These are phyloP conservation scores for Termitomyces eurrhizus DNA, from an alignment of 768 basidiomycete species.

Conservation along the genomic window DNA sequence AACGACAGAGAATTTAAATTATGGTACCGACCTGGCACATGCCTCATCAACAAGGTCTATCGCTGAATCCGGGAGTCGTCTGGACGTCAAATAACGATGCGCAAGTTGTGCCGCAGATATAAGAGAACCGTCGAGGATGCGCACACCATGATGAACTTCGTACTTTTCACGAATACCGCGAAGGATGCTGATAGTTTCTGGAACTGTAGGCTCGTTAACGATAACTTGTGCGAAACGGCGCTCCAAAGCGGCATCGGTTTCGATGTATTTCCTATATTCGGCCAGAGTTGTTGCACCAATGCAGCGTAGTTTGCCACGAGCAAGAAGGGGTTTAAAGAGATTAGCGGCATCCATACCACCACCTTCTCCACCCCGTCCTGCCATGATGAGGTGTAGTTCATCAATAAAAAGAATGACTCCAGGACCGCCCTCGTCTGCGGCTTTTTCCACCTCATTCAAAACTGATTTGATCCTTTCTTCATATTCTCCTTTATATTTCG, in stretches of 20 bases:
- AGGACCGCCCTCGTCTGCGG: constrained; percentile 66
- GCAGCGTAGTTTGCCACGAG: constrained; percentile 70
- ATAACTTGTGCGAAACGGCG: constrained; percentile 91
- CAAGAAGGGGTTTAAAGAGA: constrained; percentile 88
- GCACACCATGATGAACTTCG: constrained; percentile 87
- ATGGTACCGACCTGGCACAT: constrained; percentile 64
- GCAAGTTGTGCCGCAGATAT: constrained; percentile 90
- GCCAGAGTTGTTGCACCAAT: constrained; percentile 92
- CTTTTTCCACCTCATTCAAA: constrained; percentile 90
- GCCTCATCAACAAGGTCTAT: constrained; percentile 94
- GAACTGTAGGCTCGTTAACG: constrained; percentile 85
- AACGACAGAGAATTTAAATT: neutral
- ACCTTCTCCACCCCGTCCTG: constrained; percentile 75
- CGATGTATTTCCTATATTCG: constrained; percentile 92
- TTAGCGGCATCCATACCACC: constrained; percentile 94
- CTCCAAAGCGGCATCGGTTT: constrained; percentile 88
- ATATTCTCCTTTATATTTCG: constrained; percentile 92
- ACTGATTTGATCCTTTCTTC: constrained; percentile 95
- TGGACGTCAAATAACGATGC: constrained; percentile 85
- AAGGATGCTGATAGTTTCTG: constrained; percentile 89
- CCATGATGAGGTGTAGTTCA: constrained; percentile 93
- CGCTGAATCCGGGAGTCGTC: constrained; percentile 79
- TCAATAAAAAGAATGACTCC: constrained; percentile 94
- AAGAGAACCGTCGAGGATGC: constrained; percentile 83
- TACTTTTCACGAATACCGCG: constrained; percentile 95